A percentile compares a stretch with the other conserved stretches of the same genome.
These are phyloP conservation scores for Heritiera fomes DNA, from an alignment of 345 rosid species.

Conservation along the genomic window DNA sequence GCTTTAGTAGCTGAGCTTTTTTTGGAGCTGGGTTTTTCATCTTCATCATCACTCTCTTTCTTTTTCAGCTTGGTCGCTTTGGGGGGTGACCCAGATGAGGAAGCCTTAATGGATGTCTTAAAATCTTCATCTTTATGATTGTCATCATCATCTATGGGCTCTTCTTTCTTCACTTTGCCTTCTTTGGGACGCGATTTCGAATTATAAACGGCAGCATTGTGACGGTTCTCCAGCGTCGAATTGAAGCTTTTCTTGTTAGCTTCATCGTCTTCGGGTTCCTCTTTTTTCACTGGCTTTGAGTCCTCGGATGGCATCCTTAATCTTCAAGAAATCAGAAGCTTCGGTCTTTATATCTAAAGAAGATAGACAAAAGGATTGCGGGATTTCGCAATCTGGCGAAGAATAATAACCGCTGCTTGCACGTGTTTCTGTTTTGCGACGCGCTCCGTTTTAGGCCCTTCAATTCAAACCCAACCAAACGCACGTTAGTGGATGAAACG, in stretches of 20 bases:
- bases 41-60: constrained; percentile 43
- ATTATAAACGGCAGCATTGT: constrained; percentile 34
- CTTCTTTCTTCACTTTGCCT: constrained; percentile 51
- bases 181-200: constrained; percentile 37
- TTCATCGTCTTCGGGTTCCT: constrained; percentile 35
- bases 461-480: background rate
- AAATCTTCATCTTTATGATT: constrained; percentile 20
- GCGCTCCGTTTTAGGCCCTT: background rate
- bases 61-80: constrained; percentile 39
- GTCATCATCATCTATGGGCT: constrained; percentile 29
- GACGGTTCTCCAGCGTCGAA: constrained; percentile 41
- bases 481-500: background rate
- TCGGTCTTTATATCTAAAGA: background rate
- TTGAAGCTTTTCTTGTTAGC: constrained; percentile 50
- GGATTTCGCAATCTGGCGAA: background rate
- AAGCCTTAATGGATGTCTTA: constrained; percentile 29
- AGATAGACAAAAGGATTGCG: background rate
- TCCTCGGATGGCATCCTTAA: constrained; percentile 65
- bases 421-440: background rate
- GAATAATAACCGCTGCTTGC: background rate
- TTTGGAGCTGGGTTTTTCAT: constrained; percentile 44
- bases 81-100: constrained; percentile 36
- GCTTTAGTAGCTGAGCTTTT: constrained; percentile 38
- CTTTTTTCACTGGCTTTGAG: constrained; percentile 41
- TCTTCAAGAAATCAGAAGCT: background rate